These are phyloP conservation scores for Claviceps paspali DNA, from an alignment of 2,329 filamentous ascomycete species.

Conservation along the genomic window DNA sequence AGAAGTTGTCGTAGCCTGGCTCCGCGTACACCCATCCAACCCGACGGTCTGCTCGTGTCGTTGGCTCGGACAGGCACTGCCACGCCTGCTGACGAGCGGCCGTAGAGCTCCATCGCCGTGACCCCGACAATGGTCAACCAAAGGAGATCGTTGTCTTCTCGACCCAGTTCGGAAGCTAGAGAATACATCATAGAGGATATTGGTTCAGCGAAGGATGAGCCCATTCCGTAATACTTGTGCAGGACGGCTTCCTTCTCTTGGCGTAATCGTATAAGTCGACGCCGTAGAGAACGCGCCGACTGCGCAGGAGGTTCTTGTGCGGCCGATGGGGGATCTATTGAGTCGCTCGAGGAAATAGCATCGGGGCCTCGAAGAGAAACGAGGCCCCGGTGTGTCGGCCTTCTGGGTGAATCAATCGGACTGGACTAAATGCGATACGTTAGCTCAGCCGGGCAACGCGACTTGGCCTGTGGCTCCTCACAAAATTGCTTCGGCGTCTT, in stretches of 20 bases:
- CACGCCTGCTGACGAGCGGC: slow-evolving; percentile 67
- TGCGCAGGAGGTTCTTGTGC: slow-evolving; percentile 44
- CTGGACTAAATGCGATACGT: slow-evolving; percentile 31
- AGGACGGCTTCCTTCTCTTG: slow-evolving; percentile 63
- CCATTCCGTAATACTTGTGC: slow-evolving; percentile 70
- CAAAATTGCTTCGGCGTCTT: slow-evolving; percentile 75
- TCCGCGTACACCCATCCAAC: slow-evolving; percentile 71
- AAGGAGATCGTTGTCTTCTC: slow-evolving; percentile 89
- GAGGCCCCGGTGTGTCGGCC: slow-evolving; percentile 45
- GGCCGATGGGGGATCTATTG: slow-evolving; percentile 38
- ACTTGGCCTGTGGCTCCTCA: too few relatives aligned
- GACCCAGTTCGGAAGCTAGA: slow-evolving; percentile 81
- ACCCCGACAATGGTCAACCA: slow-evolving; percentile 94
- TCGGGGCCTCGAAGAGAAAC: slow-evolving; percentile 36
- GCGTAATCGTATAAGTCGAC: slow-evolving; percentile 58
- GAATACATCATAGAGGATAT: slow-evolving; percentile 92
- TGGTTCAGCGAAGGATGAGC: slow-evolving; percentile 85
- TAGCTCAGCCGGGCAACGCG: too few relatives aligned
- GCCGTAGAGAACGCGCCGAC: slow-evolving; percentile 57
- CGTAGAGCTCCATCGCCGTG: slow-evolving; percentile 84
- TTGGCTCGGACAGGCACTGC: slow-evolving; percentile 42
- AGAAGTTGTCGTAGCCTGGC: slow-evolving; percentile 73
- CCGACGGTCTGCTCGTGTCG: slow-evolving; percentile 42
- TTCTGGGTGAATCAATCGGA: slow-evolving; percentile 49
- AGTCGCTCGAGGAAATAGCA: slow-evolving; percentile 31